These are phyloP conservation scores for Purpureocillium lavendulum DNA, from an alignment of 2,329 filamentous ascomycete species.

Conservation along the genomic window DNA sequence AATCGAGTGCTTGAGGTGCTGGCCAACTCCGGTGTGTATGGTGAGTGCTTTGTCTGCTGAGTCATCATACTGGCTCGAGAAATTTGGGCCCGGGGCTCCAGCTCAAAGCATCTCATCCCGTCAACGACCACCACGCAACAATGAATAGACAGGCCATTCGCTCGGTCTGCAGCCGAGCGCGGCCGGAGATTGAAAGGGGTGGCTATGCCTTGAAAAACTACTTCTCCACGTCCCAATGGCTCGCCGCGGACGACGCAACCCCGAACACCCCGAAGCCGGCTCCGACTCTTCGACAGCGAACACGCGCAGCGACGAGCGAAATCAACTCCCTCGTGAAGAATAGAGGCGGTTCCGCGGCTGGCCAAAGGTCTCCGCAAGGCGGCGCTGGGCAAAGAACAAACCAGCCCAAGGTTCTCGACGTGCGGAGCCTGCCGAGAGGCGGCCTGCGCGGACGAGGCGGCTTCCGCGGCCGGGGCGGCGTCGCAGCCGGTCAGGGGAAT, in stretches of 20 bases:
- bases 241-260: conserved; percentile 18
- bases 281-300: conserved; percentile 16
- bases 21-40: too few species aligned
- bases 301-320: conserved; percentile 23
- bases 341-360: conserved; percentile 5
- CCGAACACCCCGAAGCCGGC: conserved; percentile 12
- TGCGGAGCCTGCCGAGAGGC: conserved; percentile 27
- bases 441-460: conserved; percentile 17
- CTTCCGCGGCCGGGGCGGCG: conserved; percentile 10
- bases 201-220: conserved; percentile 21
- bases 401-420: conserved; percentile 27
- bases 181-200: conserved; percentile 23
- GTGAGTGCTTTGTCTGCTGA: too few species aligned
- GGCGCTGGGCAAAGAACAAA: conserved; percentile 5
- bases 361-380: conserved; percentile 1
- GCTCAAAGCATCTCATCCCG: background rate
- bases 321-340: conserved; percentile 21
- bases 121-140: conserved; percentile 11
- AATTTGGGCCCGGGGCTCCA: background rate
- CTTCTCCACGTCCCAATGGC: conserved; percentile 28
- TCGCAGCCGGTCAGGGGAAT: background rate
- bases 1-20: too few species aligned
- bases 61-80: background rate
- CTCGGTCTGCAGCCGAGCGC: conserved; percentile 25
- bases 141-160: conserved; percentile 31